phyloP scores from a whole-genome alignment of 352 stramenopile species.

The Blastocystis sp. region DNA sequence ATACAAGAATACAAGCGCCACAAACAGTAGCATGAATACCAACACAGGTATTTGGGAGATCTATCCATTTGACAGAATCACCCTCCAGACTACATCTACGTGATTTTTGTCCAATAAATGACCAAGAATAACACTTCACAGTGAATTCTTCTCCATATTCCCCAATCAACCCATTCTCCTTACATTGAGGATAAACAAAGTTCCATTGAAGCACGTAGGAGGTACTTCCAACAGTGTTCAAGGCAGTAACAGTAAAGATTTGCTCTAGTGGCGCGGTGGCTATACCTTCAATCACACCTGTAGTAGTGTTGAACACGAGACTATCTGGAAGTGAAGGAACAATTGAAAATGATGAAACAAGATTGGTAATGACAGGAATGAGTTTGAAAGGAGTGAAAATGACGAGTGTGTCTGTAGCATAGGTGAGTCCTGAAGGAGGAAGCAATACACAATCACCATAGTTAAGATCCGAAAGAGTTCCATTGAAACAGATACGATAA shows the following conservation, averaged over 20 bases:
- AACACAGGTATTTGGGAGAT: neutral
- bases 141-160: neutral
- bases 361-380: neutral
- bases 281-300: neutral
- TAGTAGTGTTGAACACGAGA: neutral
- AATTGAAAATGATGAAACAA: neutral
- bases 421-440: neutral
- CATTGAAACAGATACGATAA: slow-evolving; percentile 20
- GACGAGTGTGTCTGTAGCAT: neutral
- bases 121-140: neutral
- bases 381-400: neutral
- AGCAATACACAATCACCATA: neutral
- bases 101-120: neutral
- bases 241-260: neutral
- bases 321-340: neutral
- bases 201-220: neutral
- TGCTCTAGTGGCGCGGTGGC: neutral
- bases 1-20: neutral
- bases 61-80: neutral
- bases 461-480: neutral
- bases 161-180: neutral
- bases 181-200: neutral
- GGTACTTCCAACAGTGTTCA: neutral
- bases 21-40: neutral
- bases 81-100: neutral